Conservation (phyloP, 2,329 filamentous ascomycete genomes). For the Aspergillus fijiensis region DNA sequence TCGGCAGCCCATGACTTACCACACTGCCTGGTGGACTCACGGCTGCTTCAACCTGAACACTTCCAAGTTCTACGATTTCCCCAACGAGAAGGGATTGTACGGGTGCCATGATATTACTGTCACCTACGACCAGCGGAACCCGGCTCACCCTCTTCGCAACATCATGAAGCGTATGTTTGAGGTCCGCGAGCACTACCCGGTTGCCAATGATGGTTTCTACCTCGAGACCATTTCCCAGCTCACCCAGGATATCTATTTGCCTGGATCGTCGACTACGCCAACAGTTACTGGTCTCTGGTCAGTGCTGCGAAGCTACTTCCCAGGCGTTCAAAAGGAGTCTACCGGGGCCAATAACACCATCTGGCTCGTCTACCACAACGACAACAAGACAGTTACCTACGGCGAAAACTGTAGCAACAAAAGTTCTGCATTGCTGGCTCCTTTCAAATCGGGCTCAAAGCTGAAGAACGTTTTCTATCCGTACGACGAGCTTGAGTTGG, state of each 20-base stretch:
- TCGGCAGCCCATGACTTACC: conserved; percentile 59
- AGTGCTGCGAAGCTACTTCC: conserved; percentile 52
- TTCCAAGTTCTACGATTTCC: conserved; percentile 58
- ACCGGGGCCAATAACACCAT: conserved; percentile 45
- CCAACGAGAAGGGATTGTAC: conserved; percentile 51
- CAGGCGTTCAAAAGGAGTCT: conserved; percentile 50
- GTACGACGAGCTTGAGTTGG: conserved; percentile 55
- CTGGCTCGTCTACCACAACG: conserved; percentile 46
- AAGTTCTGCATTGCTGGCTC: conserved; percentile 52
- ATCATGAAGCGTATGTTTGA: conserved; percentile 61
- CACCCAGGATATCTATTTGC: conserved; percentile 50
- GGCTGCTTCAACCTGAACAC: conserved; percentile 60
- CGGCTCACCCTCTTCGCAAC: conserved; percentile 59
- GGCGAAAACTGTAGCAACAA: conserved; percentile 54
- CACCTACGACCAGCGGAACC: conserved; percentile 61
- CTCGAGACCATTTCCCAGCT: conserved; percentile 56
- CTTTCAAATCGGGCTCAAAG: conserved; percentile 53
- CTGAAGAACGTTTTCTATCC: conserved; percentile 64
- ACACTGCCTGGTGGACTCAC: conserved; percentile 62
- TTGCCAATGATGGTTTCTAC: conserved; percentile 58
- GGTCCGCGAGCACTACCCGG: conserved; percentile 55
- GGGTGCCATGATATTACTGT: conserved; percentile 59
- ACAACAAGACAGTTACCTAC: conserved; percentile 51
- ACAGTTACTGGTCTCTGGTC: conserved; percentile 63
- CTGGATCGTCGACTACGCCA: conserved; percentile 51